A percentile compares a stretch with the other conserved stretches of the same genome.
phyloP scores from a whole-genome alignment of 495 filamentous ascomycete species.

The Cercophora samala region DNA sequence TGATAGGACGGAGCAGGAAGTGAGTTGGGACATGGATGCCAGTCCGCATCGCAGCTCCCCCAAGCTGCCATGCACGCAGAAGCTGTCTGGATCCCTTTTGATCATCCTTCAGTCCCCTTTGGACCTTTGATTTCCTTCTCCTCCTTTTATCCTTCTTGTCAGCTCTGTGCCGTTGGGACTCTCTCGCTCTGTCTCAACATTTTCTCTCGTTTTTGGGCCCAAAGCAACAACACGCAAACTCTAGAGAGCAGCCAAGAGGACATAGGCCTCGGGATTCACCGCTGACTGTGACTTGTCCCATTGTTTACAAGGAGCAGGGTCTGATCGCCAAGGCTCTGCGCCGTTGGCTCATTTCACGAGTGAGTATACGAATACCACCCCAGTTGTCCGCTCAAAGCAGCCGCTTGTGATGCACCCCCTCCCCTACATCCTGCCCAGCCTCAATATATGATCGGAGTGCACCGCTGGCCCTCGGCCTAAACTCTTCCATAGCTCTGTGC shows the following conservation, averaged over 20 bases:
- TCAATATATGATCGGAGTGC: constrained; percentile 31
- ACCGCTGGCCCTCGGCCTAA: constrained; percentile 18
- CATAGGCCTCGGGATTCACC: not conserved
- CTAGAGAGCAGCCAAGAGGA: not conserved
- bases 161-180: not conserved
- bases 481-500: constrained; percentile 13
- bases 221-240: not conserved
- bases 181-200: not conserved
- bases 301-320: not conserved
- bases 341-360: constrained; percentile 24
- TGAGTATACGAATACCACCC: not conserved
- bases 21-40: constrained; percentile 6
- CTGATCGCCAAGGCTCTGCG: constrained; percentile 27
- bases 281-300: not conserved
- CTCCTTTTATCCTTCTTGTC: not conserved
- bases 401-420: constrained; percentile 1
- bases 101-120: not conserved
- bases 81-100: constrained; percentile 3
- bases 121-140: constrained; percentile 8
- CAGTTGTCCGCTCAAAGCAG: not conserved
- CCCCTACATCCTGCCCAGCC: constrained; percentile 13
- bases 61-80: constrained; percentile 14
- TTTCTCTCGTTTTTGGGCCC: constrained; percentile 1
- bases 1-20: constrained; percentile 12
- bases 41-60: not conserved